These are phyloP conservation scores for Tricholoma sp. DNA, from an alignment of 768 basidiomycete species.

Conservation along the genomic window DNA sequence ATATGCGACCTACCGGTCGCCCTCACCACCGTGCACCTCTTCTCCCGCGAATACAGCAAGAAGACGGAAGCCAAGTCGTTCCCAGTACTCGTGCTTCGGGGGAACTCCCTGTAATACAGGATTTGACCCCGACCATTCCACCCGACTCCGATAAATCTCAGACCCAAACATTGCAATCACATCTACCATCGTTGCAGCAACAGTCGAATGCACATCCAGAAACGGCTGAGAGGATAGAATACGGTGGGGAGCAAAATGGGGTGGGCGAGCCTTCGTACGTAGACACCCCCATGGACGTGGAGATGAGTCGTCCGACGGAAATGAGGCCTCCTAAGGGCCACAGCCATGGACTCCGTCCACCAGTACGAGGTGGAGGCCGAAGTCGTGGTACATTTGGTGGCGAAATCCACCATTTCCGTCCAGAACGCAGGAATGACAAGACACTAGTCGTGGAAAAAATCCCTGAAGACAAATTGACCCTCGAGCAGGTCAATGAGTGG, in stretches of 20 bases:
- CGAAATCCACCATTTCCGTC: conserved; percentile 62
- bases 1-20: conserved; percentile 55
- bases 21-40: conserved; percentile 52
- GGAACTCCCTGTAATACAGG: conserved; percentile 81
- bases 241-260: conserved; percentile 20
- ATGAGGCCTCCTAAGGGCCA: conserved; percentile 27
- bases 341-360: conserved; percentile 22
- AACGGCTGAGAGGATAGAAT: conserved; percentile 7
- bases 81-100: conserved; percentile 46
- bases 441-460: conserved; percentile 94
- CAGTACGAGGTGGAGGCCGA: conserved; percentile 29
- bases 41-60: conserved; percentile 50
- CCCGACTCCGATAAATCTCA: conserved; percentile 24
- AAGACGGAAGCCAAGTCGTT: conserved; percentile 39
- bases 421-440: conserved; percentile 64
- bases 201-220: conserved; percentile 7
- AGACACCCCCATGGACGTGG: conserved; percentile 27
- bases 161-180: conserved; percentile 19
- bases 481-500: conserved; percentile 78
- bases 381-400: conserved; percentile 55
- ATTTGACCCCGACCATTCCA: conserved; percentile 59
- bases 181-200: conserved; percentile 13
- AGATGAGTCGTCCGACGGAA: conserved; percentile 25
- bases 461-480: conserved; percentile 74
- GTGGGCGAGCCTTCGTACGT: conserved; percentile 17